Evolutionary conservation across 352 stramenopile genomes (phyloP).

Genomic region (Phytopythium oedochilum): DNA sequence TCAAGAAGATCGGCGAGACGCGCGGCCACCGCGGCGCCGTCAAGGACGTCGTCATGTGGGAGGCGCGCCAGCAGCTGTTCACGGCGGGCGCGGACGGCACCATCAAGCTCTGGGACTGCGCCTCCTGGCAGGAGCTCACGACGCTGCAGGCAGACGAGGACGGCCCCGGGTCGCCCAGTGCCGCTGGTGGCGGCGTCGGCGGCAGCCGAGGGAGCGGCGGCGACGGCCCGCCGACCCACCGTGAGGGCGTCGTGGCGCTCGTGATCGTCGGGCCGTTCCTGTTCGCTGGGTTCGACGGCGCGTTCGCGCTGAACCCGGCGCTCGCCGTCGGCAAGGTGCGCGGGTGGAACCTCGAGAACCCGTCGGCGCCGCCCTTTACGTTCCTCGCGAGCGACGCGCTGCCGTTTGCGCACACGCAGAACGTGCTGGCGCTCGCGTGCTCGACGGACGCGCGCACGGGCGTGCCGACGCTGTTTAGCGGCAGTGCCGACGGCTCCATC

Average conservation of each 20-base stretch:
- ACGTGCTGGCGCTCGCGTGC: slow-evolving; percentile 64
- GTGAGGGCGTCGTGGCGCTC: slow-evolving; percentile 61
- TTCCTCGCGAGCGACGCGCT: slow-evolving; percentile 57
- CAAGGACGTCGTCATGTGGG: slow-evolving; percentile 81
- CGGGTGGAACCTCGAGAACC: slow-evolving; percentile 81
- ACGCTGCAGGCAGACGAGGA: slow-evolving; percentile 54
- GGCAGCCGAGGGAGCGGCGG: neutral
- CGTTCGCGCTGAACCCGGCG: slow-evolving; percentile 47
- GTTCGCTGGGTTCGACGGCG: slow-evolving; percentile 76
- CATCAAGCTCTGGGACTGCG: slow-evolving; percentile 84
- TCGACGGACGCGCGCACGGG: slow-evolving; percentile 54
- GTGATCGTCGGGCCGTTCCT: slow-evolving; percentile 73
- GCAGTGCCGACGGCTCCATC: slow-evolving; percentile 67
- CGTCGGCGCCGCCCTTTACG: slow-evolving; percentile 52
- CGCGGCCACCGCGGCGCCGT: slow-evolving; percentile 63
- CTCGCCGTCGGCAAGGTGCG: slow-evolving; percentile 70
- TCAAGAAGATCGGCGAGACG: slow-evolving; percentile 81
- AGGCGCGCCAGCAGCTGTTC: slow-evolving; percentile 67
- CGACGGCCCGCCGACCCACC: slow-evolving; percentile 5
- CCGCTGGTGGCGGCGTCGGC: slow-evolving; percentile 9
- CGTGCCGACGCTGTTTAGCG: slow-evolving; percentile 73
- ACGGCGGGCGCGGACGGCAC: slow-evolving; percentile 62
- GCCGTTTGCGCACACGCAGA: slow-evolving; percentile 73
- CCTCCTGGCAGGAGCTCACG: slow-evolving; percentile 74
- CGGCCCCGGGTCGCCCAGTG: too few relatives aligned